Conservation (phyloP, 805 yeast genomes). For the Saccharomycopsis malanga region DNA sequence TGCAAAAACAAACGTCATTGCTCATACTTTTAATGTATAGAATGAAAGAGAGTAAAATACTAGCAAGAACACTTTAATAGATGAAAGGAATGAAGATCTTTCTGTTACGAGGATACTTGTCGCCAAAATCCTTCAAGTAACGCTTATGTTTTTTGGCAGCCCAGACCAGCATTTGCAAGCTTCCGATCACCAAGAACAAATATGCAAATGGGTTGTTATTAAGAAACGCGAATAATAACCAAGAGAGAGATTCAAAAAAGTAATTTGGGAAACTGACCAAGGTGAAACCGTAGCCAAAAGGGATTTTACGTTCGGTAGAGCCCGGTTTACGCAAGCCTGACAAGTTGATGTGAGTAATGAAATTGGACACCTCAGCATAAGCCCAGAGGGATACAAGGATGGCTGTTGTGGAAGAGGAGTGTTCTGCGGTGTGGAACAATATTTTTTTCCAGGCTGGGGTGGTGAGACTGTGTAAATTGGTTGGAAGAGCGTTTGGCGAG, state of each 20-base stretch:
- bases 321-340: constrained; percentile 46
- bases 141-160: constrained; percentile 78
- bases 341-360: constrained; percentile 61
- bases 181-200: constrained; percentile 62
- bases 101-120: constrained; percentile 71
- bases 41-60: too few relatives aligned
- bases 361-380: constrained; percentile 65
- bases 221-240: constrained; percentile 65
- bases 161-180: constrained; percentile 86
- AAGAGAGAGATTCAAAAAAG: constrained; percentile 73
- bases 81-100: constrained; percentile 75
- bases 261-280: constrained; percentile 90
- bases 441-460: background rate
- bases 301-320: constrained; percentile 57
- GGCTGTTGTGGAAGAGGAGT: constrained; percentile 16
- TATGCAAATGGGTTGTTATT: constrained; percentile 73
- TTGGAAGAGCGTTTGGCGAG: constrained; percentile 25
- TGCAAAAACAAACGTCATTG: too few relatives aligned
- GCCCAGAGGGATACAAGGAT: constrained; percentile 41
- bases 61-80: constrained; percentile 41
- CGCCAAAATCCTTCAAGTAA: constrained; percentile 62
- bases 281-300: constrained; percentile 79
- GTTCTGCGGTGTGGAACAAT: constrained; percentile 22
- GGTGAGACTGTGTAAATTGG: background rate
- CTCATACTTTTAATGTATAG: too few relatives aligned